Evolutionary conservation across 768 basidiomycete species (phyloP), one percentile per base, ranked within the genome.

Genomic region (Suillus alpinus): DNA sequence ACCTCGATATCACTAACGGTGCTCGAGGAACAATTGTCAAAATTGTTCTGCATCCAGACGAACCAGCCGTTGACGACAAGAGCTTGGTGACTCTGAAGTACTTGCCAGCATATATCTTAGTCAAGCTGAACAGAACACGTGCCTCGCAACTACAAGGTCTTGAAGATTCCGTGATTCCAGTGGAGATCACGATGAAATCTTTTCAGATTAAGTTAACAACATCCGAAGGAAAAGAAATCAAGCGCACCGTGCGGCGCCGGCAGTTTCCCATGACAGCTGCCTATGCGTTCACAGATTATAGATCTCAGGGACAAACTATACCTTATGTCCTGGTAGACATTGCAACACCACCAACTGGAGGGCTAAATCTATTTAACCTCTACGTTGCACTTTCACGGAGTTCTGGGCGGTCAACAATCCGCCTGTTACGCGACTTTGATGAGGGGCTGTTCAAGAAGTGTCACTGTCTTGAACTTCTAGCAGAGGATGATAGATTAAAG

Each of bases 211-310:
- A 67, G n/a, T 39, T 20, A n/a, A 36, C 39, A 23, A 36, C 12
- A 14, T 4, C 14, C 0, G 20, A 47, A 23, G 52, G 32, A 18
- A 59, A 44, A 69, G 65, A 72, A 1, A 63, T 31, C 6, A 49
- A 55, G 34, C 47, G 9, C 7, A 50, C 58, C 0, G 7, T 52
- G 12, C 6, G 10, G 2, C 40, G 70, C 2, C 23, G 43, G 0
- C 75, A 80, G 60, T 73, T 68, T 40, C 69, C 76, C 1, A 65
- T 79, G 4, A 78, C 77, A 6, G 63, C 71, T 0, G 77, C 77
- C 6, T 80, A 79, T 60, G 74, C 75, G 0, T 80, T 80, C 65
- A 80, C 78, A 0, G 76, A 80, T 60, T 80, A 79, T 60, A 52
- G 70, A 32, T 65, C 75, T 3, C 79, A 82, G 63, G 80, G 79